These are phyloP conservation scores for Postia placenta DNA, from an alignment of 768 basidiomycete genomes.

Conservation along the genomic window DNA sequence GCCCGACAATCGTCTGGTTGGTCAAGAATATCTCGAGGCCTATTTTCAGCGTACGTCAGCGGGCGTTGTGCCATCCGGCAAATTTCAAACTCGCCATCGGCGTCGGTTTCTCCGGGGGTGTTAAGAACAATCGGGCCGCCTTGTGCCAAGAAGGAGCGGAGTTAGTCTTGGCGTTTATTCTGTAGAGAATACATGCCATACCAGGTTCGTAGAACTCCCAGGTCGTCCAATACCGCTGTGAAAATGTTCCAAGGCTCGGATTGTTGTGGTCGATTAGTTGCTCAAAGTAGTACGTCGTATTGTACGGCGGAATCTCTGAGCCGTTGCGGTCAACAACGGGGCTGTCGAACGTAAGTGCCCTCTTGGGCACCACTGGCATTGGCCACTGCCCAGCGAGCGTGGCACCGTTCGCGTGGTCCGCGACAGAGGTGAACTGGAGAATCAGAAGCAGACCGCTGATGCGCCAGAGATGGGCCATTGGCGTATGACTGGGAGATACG, in stretches of 20 bases:
- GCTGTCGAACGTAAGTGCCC: neutral
- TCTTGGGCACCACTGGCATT: neutral
- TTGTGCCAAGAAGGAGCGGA: neutral
- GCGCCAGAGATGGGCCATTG: neutral
- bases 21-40: conserved; percentile 46
- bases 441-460: neutral
- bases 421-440: neutral
- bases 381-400: too few species aligned
- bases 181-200: conserved; percentile 6
- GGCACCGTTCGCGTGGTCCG: neutral
- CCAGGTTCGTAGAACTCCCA: conserved; percentile 55
- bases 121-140: conserved; percentile 56
- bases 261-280: conserved; percentile 45
- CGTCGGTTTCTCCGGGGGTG: conserved; percentile 64
- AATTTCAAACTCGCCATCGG: conserved; percentile 26
- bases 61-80: neutral
- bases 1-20: conserved; percentile 56
- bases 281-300: conserved; percentile 47
- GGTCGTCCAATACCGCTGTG: conserved; percentile 68
- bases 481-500: neutral
- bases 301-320: conserved; percentile 22
- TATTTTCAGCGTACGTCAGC: conserved; percentile 2
- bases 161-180: neutral
- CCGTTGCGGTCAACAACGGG: conserved; percentile 19
- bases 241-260: conserved; percentile 65